Base-by-base conservation (phyloP, 2,329 filamentous ascomycete species). In the Didymella lethalis region DNA sequence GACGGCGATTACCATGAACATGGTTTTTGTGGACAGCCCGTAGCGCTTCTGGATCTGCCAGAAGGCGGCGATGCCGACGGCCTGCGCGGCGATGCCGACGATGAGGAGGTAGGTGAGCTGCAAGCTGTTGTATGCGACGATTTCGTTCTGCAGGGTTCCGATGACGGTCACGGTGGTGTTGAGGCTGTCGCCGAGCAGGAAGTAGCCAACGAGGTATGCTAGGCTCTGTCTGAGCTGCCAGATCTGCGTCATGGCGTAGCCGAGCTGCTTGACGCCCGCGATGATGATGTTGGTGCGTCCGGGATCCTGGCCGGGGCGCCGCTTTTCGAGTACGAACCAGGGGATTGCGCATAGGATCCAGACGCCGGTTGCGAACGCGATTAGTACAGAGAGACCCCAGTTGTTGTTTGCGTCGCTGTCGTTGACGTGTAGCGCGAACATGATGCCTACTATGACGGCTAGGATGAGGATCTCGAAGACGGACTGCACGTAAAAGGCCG, bases 121-220 rank as follows among this genome's bases (percentile, higher is more conserved):
- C 26, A 90, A 77, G 0, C 86, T 88, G 67, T 88, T 86, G 74
- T 89, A 90, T 3, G 82, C 79, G 3, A 90, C 86, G 4, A 90
- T 83, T 34, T 81, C 80, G 64, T 90, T 90, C 68, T 90, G 88
- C 5, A 90, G 74, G 0, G 87, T 90, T 0, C 78, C 81, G 31
- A 90, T 86, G 23, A 90, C 87, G 0, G 88, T 90, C 5, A 90
- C 86, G 0, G 88, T 89, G 0, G 88, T 91, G 71, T 90, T 90
- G 34, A 90, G 79, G 1, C 85, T 87, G 73, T 90, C 88, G n/a
- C 86, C 88, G 0, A 90, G 82, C 2, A 90, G 78, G 69, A 90
- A 90, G 68, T 89, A 90, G 3, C 82, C 81, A 75, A 62, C 57
- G 0, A 91, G 81, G 71, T 90, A 90, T 18, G 89, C 78, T 28